Percentiles rank a stretch among this genome's conserved stretches.
Evolutionary conservation across 176 grass and related monocot genomes (phyloP).

Genomic region (Phragmites australis): DNA sequence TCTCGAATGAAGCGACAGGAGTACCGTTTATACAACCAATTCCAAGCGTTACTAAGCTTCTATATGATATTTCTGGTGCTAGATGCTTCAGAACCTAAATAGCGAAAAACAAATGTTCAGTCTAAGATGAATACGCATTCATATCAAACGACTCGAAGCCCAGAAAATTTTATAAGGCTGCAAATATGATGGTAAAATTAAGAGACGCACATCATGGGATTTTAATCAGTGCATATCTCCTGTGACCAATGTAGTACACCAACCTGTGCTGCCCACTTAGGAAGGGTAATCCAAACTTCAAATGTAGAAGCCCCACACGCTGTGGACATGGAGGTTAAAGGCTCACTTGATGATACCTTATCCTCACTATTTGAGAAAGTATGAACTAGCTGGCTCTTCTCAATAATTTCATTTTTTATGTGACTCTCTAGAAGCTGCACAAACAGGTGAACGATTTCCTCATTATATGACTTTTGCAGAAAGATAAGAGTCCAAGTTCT

Average conservation of each 20-base stretch:
- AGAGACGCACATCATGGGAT: not conserved
- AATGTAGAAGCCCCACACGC: conserved; percentile 83
- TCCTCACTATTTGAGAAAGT: conserved; percentile 62
- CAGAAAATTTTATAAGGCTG: not conserved
- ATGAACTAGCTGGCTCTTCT: conserved; percentile 85
- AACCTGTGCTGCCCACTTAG: conserved; percentile 96
- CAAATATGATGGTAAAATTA: conserved; percentile 10
- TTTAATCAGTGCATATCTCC: conserved; percentile 20
- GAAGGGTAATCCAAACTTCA: conserved; percentile 93
- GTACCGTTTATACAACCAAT: conserved; percentile 84
- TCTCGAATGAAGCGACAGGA: conserved; percentile 88
- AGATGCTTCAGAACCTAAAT: conserved; percentile 90
- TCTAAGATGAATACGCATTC: not conserved
- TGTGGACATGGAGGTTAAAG: conserved; percentile 66
- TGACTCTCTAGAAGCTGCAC: conserved; percentile 87
- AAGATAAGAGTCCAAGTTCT: conserved; percentile 15
- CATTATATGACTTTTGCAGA: conserved; percentile 27
- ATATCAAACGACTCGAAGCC: conserved; percentile 1
- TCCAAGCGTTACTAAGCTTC: conserved; percentile 88
- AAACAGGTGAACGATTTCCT: conserved; percentile 18
- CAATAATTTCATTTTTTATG: conserved; percentile 88
- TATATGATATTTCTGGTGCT: conserved; percentile 75
- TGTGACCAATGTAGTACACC: conserved; percentile 22
- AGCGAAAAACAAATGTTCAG: conserved; percentile 31
- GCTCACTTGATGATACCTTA: conserved; percentile 50